These are phyloP conservation scores for Zychaea mexicana DNA, from an alignment of 371 early-diverging fungal species.

Conservation along the genomic window DNA sequence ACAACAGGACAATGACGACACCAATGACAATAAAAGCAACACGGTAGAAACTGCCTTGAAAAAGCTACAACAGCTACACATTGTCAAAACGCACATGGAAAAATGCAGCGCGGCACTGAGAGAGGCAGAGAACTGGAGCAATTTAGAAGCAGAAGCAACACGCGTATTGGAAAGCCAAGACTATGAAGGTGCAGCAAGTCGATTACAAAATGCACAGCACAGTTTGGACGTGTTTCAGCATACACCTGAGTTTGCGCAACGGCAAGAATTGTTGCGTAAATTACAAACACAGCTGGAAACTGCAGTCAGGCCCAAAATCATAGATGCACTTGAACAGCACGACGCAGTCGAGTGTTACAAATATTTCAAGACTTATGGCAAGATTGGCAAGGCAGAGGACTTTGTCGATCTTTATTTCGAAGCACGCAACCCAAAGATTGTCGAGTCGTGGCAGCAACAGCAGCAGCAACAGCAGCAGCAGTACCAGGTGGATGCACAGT, in stretches of 20 bases:
- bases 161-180: conserved; percentile 62
- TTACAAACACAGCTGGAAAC: conserved; percentile 62
- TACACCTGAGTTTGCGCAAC: conserved; percentile 68
- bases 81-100: conserved; percentile 74
- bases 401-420: conserved; percentile 66
- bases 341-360: conserved; percentile 57
- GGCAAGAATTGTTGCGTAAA: conserved; percentile 47
- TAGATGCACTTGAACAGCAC: conserved; percentile 53
- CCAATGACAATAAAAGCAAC: conserved; percentile 1
- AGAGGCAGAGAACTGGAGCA: conserved; percentile 81
- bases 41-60: conserved; percentile 53
- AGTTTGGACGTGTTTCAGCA: conserved; percentile 68
- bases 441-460: conserved; percentile 17
- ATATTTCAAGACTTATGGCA: conserved; percentile 55
- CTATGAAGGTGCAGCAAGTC: conserved; percentile 58
- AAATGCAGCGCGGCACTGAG: conserved; percentile 50
- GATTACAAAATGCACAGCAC: conserved; percentile 67
- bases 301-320: conserved; percentile 47
- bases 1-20: conserved; percentile 41
- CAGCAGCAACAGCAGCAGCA: conserved; percentile 3
- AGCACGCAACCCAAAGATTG: conserved; percentile 25
- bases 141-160: conserved; percentile 69
- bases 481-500: conserved; percentile 1
- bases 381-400: conserved; percentile 57
- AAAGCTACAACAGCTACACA: conserved; percentile 65